These are phyloP conservation scores for Microglena sp. DNA, from an alignment of 139 green algal species.

Conservation along the genomic window DNA sequence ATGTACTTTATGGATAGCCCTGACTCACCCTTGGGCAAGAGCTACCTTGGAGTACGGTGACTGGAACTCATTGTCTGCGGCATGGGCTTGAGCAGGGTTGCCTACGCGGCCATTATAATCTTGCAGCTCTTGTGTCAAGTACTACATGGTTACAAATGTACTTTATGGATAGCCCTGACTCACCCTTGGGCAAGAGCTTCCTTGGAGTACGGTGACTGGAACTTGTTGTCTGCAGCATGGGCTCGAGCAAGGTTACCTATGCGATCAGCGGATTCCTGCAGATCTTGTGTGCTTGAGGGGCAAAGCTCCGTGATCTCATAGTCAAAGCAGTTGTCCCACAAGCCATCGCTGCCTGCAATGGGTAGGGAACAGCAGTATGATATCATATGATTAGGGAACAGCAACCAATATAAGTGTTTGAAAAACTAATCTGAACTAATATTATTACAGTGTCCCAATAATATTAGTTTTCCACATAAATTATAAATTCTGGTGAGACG, in stretches of 20 bases:
- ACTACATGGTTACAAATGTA: too few relatives aligned
- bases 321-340: slow-evolving; percentile 58
- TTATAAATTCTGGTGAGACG: too few relatives aligned
- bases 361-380: too few relatives aligned
- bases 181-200: slow-evolving; percentile 56
- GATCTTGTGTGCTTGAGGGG: slow-evolving; percentile 4
- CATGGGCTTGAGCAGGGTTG: slow-evolving; percentile 17
- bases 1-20: too few relatives aligned
- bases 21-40: slow-evolving; percentile 44
- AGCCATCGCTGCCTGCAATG: too few relatives aligned
- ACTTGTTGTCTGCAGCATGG: slow-evolving; percentile 41
- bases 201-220: slow-evolving; percentile 58
- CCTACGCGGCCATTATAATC: slow-evolving; percentile 27
- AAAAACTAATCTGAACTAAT: too few relatives aligned
- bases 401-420: too few relatives aligned
- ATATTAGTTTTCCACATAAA: too few relatives aligned
- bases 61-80: slow-evolving; percentile 43
- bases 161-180: too few relatives aligned
- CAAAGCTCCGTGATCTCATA: slow-evolving; percentile 31
- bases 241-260: slow-evolving; percentile 19
- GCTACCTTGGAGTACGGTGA: slow-evolving; percentile 67
- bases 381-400: too few relatives aligned
- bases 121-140: too few relatives aligned
- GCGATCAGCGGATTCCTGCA: slow-evolving; percentile 26
- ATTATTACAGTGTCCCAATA: too few relatives aligned